Percentiles rank a stretch among this genome's conserved stretches.
These are phyloP conservation scores for Cordyceps cateniannulata DNA, from an alignment of 2,329 filamentous ascomycete genomes.

Conservation along the genomic window DNA sequence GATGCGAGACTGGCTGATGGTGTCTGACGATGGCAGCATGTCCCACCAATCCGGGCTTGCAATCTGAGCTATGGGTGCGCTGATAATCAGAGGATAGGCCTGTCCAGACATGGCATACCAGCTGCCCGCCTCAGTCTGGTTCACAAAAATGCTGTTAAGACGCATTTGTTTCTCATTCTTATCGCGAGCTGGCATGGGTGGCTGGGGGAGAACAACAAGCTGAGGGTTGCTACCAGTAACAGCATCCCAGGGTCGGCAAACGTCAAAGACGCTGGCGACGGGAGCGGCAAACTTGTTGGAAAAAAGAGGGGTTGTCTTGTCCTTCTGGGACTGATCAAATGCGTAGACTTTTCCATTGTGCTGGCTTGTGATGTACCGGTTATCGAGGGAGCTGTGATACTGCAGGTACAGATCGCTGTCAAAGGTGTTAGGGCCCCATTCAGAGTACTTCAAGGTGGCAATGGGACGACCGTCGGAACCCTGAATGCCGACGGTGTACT, in stretches of 20 bases:
- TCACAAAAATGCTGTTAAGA: slow-evolving; percentile 70
- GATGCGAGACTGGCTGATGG: slow-evolving; percentile 39
- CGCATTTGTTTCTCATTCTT: slow-evolving; percentile 45
- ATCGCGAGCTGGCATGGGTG: slow-evolving; percentile 54
- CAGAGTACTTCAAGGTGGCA: slow-evolving; percentile 85
- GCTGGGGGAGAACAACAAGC: slow-evolving; percentile 81
- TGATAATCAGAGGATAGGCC: slow-evolving; percentile 78
- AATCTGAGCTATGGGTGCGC: slow-evolving; percentile 46
- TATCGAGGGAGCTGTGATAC: slow-evolving; percentile 73
- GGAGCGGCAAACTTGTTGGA: slow-evolving; percentile 66
- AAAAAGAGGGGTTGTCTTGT: slow-evolving; percentile 52
- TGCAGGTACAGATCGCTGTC: slow-evolving; percentile 83
- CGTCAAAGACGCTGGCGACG: slow-evolving; percentile 82
- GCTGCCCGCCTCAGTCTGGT: slow-evolving; percentile 75
- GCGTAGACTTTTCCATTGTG: slow-evolving; percentile 81
- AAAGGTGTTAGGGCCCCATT: slow-evolving; percentile 90
- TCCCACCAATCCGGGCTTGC: slow-evolving; percentile 43
- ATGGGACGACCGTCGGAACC: slow-evolving; percentile 68
- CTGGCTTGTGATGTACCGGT: slow-evolving; percentile 80
- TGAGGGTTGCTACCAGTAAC: slow-evolving; percentile 59
- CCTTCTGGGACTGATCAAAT: slow-evolving; percentile 58
- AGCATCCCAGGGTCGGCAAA: slow-evolving; percentile 68
- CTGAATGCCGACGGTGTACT: slow-evolving; percentile 85
- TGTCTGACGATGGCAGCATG: slow-evolving; percentile 27
- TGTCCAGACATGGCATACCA: slow-evolving; percentile 92